Conservation (phyloP, 2,329 filamentous ascomycete genomes). For the Talaromyces albobiverticillius region DNA sequence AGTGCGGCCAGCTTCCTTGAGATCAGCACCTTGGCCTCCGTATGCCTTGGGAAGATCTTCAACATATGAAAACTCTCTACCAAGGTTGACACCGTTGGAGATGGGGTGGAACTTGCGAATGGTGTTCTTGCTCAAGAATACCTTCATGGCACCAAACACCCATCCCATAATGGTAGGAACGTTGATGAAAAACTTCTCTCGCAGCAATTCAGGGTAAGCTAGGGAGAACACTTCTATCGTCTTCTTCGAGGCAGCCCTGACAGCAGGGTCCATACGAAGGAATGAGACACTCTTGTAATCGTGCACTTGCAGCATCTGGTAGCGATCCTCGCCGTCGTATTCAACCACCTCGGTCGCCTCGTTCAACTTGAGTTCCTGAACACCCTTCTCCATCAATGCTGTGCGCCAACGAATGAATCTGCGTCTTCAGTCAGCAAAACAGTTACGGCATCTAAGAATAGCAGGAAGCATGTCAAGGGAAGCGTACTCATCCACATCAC, state of each 20-base stretch:
- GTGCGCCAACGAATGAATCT: slow-evolving; percentile 90
- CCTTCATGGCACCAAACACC: slow-evolving; percentile 71
- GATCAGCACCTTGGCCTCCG: slow-evolving; percentile 66
- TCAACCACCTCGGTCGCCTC: slow-evolving; percentile 68
- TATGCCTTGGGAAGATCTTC: slow-evolving; percentile 70
- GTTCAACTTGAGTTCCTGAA: slow-evolving; percentile 69
- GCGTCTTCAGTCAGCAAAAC: background rate
- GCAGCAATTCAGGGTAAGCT: slow-evolving; percentile 85
- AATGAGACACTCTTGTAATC: slow-evolving; percentile 89
- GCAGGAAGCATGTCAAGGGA: background rate
- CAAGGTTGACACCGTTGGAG: slow-evolving; percentile 68
- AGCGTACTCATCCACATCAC: slow-evolving; percentile 72
- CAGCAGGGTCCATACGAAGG: slow-evolving; percentile 72
- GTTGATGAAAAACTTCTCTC: slow-evolving; percentile 94
- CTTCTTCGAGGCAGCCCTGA: slow-evolving; percentile 73
- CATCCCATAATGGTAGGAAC: slow-evolving; percentile 90
- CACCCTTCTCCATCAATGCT: slow-evolving; percentile 82
- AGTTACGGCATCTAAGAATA: background rate
- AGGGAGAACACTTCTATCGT: slow-evolving; percentile 77
- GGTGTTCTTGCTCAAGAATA: slow-evolving; percentile 70
- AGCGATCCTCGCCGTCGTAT: slow-evolving; percentile 66
- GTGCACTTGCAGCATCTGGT: slow-evolving; percentile 89
- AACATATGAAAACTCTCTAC: slow-evolving; percentile 59
- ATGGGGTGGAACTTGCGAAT: slow-evolving; percentile 78
- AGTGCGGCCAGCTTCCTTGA: slow-evolving; percentile 40